Evolutionary conservation across 2,329 filamentous ascomycete genomes (phyloP), one percentile per base, ranked within the genome.

Genomic region (Fusarium sp.): DNA sequence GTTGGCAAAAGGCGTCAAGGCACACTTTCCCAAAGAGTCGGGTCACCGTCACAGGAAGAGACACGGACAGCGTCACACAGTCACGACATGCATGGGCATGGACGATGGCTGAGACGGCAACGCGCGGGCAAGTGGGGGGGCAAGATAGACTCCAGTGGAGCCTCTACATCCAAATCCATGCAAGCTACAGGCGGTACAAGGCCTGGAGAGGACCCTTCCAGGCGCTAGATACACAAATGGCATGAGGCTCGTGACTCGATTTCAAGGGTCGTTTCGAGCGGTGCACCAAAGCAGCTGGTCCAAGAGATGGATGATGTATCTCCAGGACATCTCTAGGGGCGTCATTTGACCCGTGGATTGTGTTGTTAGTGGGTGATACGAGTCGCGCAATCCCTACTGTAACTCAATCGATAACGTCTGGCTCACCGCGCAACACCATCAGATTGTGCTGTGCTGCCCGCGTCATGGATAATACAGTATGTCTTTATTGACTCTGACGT

Each of bases 31-130:
- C 70, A 72, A 63, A 70, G 58, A 60, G 60, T 72, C 70, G 70
- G 70, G 59, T 70, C 60, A 63, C 66, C 47, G 69, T 68, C 66
- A 70, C 66, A 51, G 29, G 13, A 31, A 31, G 25, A 25, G 25
- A 25, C 25, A 25, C 23, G 10, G 54, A 58, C 47, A 47, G 63
- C 54, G 66, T 72, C 65, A 70, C 65, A 69, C 51, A 66, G 64
- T 68, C 65, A 68, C 60, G 58, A 57, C 66, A 56, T 56, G 62
- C 66, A 67, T 59, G 62, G 62, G 40, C 53, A 63, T 53, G 66
- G 47, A 68, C 67, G 55, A 71, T 72, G 68, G 68, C 68, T 72
- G 60, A 72, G 68, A 64, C 68, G 68, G 70, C 67, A 72, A 63
- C 59, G 54, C 47, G 55, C 57, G 50, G 67, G 46, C 48, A 36